Base-by-base conservation (phyloP, 2,329 filamentous ascomycete species). In the Curvularia sp. region DNA sequence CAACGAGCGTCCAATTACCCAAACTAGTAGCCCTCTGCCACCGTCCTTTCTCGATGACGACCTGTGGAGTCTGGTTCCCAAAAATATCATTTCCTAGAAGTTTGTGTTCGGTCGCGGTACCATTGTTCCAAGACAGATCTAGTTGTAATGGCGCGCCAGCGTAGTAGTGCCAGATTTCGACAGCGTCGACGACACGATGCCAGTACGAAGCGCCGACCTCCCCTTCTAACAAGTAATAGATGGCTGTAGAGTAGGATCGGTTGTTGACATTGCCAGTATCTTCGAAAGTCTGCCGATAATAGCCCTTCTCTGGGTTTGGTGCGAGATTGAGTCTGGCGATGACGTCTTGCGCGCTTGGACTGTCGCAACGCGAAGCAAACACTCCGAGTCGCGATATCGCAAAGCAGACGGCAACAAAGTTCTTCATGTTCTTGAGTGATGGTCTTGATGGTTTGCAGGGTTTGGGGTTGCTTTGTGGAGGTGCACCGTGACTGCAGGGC, bases 111-210 rank as follows among this genome's bases (percentile, higher is more conserved):
- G 49, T 57, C 27, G 60, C 53, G 39, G 66, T 70, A 2, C 81
- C 81, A 53, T 84, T 76, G 49, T 84, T 70, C 19, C 57, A 67
- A 1, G 81, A 81, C 0, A 84, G 70, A 2, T 77, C 80, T 9
- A 84, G 68, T 10, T 69, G 76, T 48, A 85, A 66, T 1, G 82
- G 82, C 6, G 83, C 81, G 5, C 83, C 83, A 8, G 81, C 82
- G 49, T 84, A 84, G 72, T 82, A 79, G 64, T 85, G 83, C 83
- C 83, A 85, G 8, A 82, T 70, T 65, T 85, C 79, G 2, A 80
- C 79, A 54, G 83, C 81, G 48, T 68, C 63, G 56, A 82, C 78
- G 58, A 82, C 78, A 5, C 80, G 80, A 69, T 85, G 83, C 83
- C 82, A 85, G 56, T 78, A 68, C 3, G 83, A 85, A 18, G 76